Conservation (phyloP, 2,329 filamentous ascomycete genomes). For the Paraphaeosphaeria minitans region DNA sequence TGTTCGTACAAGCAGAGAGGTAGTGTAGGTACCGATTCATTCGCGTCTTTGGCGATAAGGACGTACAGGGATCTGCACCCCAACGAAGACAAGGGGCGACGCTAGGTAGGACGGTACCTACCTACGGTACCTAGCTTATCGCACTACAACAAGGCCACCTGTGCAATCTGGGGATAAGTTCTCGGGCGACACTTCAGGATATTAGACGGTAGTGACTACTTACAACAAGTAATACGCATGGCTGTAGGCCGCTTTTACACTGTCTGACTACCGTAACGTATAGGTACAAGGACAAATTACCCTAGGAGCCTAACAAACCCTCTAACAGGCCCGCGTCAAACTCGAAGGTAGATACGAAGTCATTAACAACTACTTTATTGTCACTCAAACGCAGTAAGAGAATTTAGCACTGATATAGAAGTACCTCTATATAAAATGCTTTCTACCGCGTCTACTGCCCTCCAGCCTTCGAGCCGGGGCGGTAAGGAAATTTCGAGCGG, state of each 20-base stretch:
- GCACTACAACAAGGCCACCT: not conserved
- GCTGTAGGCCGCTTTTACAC: not conserved
- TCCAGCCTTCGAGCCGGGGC: slow-evolving; percentile 14
- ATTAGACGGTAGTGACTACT: not conserved
- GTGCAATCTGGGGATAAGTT: not conserved
- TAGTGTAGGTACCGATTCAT: not conserved
- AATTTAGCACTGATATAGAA: not conserved
- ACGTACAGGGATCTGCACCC: not conserved
- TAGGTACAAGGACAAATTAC: not conserved
- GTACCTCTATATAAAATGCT: not conserved
- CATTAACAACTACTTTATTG: not conserved
- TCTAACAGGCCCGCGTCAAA: not conserved
- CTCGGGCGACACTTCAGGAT: not conserved
- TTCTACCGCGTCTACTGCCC: not conserved
- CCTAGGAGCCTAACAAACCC: too few relatives aligned
- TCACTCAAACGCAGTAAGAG: not conserved
- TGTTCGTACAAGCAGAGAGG: too few relatives aligned
- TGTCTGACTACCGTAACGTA: not conserved
- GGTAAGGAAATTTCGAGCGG: slow-evolving; percentile 48
- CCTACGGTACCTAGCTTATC: slow-evolving; percentile 1
- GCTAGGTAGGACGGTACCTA: too few relatives aligned
- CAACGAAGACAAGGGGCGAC: not conserved
- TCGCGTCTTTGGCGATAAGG: not conserved
- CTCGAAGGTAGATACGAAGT: not conserved
- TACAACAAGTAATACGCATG: not conserved